A percentile compares a stretch with the other conserved stretches of the same genome.
Conservation (phyloP, 768 basidiomycete genomes). For the Agrocybe pediades region DNA sequence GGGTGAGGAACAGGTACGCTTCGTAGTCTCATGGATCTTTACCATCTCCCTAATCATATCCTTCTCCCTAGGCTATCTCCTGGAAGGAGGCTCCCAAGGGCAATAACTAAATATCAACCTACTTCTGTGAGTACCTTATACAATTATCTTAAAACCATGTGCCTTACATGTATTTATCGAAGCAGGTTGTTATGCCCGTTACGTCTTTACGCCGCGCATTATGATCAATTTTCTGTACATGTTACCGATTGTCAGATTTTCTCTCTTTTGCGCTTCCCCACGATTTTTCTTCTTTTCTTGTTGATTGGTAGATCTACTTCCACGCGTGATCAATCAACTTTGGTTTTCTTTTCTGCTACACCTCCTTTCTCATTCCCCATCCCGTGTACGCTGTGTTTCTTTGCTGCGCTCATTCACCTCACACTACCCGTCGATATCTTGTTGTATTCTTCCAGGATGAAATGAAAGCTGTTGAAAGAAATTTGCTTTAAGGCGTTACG, state of each 20-base stretch:
- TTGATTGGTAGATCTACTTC: constrained; percentile 15
- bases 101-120: constrained; percentile 21
- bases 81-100: constrained; percentile 88
- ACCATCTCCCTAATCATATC: constrained; percentile 2
- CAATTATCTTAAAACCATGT: not conserved
- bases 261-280: constrained; percentile 13
- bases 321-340: constrained; percentile 5
- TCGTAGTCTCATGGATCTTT: not conserved
- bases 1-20: constrained; percentile 81
- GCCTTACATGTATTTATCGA: not conserved
- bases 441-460: constrained; percentile 22
- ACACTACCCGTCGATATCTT: constrained; percentile 19
- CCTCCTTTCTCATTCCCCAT: constrained; percentile 11
- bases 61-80: constrained; percentile 63
- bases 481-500: not conserved
- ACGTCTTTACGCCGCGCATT: constrained; percentile 12
- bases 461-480: constrained; percentile 19
- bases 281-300: constrained; percentile 10
- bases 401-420: constrained; percentile 16
- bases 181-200: constrained; percentile 23
- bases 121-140: not conserved
- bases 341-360: constrained; percentile 14
- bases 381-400: constrained; percentile 12
- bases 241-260: constrained; percentile 10
- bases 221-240: constrained; percentile 9